Conservation (phyloP, 176 grass and related monocot genomes). For the Aegilops sharonensis region DNA sequence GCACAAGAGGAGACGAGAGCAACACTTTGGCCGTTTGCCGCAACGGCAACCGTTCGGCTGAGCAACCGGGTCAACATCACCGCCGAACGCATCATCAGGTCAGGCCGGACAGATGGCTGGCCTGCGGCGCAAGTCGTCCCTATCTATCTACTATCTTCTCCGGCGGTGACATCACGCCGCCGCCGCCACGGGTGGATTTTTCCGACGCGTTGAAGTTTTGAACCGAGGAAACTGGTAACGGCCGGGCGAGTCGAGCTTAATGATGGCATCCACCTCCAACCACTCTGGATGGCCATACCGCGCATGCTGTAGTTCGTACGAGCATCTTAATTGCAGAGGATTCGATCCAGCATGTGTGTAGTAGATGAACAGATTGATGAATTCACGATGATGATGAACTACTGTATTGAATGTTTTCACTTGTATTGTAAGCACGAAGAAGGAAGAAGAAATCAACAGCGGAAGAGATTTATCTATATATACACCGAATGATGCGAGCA, state of each 20-base stretch:
- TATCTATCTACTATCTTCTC: background rate
- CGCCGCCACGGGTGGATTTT: background rate
- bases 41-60: background rate
- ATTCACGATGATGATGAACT: background rate
- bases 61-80: constrained; percentile 20
- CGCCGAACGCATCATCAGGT: background rate
- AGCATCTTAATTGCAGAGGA: background rate
- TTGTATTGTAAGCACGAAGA: background rate
- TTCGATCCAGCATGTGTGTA: background rate
- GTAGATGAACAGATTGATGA: background rate
- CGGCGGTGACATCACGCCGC: background rate
- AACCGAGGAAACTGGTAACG: too few species aligned
- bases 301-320: background rate
- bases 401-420: background rate
- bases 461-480: background rate
- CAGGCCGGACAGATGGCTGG: constrained; percentile 13
- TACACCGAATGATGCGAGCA: background rate
- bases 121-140: constrained; percentile 4
- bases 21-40: background rate
- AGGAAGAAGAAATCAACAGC: background rate
- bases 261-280: background rate
- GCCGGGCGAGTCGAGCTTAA: background rate
- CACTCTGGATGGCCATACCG: background rate
- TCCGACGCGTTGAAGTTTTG: background rate
- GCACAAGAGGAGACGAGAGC: background rate